Base-by-base conservation (phyloP, 441 rosid species). In the Mallotus japonicus region DNA sequence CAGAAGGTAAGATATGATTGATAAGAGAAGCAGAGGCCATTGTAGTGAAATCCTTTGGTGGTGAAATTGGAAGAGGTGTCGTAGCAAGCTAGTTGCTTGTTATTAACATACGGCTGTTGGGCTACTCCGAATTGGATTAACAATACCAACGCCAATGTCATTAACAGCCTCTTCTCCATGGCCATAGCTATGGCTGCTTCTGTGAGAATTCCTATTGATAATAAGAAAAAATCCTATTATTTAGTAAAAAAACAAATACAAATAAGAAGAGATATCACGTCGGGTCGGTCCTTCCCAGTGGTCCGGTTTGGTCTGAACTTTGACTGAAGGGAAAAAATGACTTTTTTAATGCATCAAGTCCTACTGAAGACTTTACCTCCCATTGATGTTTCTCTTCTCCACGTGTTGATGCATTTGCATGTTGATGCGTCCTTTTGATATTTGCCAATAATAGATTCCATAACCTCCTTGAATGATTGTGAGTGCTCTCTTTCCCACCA, bases 1-100 rank as follows among this genome's bases (percentile, higher is more conserved):
- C 96, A 82, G 89, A 91, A 95, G 77, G 96, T 91, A 65, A 95
- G 82, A 74, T 87, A 92, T 15, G 97, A 86, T 34, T 74, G 87
- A 75, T 97, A 95, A 4, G 92, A 77, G 19, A 62, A 1, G 24
- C 49, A 61, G 8, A 73, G 80, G 60, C 85, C 89, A 70, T 89
- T 92, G 84, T 95, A 92, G 15, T 28, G 17, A 72, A 24, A 87
- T 16, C 99, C 95, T 70, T 74, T 50, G 53, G 97, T 95, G 65
- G 72, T 47, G 75, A 74, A 73, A 75, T 83, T n/a, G 82, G 62
- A 78, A 16, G 16, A 5, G 3, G 19, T 2, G 76, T 63, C 2
- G 0, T 75, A 22, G 73, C 92, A 90, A 71, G 0, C 83, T 0
- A 80, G 81, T 73, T 89, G 95, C 60, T 54, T 76, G 77, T 89